These are phyloP conservation scores for Anthracocystis setariae DNA, from an alignment of 1,284 basidiomycete species.

Conservation along the genomic window DNA sequence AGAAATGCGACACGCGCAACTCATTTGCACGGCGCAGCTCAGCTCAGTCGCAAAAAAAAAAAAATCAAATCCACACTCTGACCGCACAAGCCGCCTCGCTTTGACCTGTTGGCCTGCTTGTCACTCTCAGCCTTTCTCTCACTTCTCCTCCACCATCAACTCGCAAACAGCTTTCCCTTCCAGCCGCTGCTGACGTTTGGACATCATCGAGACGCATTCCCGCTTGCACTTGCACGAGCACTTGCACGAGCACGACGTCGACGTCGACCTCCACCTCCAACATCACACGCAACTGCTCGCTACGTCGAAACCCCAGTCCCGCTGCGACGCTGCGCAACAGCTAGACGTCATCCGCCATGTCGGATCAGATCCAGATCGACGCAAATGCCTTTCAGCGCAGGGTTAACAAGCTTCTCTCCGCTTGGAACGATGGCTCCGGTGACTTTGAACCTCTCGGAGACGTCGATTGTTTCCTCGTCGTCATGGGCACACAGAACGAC, in stretches of 20 bases:
- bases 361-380: slow-evolving; percentile 59
- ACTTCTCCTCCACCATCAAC: slow-evolving; percentile 4
- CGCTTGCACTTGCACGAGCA: no score
- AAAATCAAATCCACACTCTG: background rate
- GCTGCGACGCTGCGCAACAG: slow-evolving; percentile 4
- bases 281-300: background rate
- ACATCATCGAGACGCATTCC: background rate
- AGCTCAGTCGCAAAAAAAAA: no score
- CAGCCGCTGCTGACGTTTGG: background rate
- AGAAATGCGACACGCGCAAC: slow-evolving; percentile 31
- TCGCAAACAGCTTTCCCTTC: slow-evolving; percentile 1
- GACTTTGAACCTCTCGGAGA: slow-evolving; percentile 34
- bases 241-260: no score
- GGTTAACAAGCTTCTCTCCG: slow-evolving; percentile 37
- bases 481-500: slow-evolving; percentile 53
- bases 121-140: slow-evolving; percentile 8
- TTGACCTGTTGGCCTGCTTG: background rate
- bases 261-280: no score
- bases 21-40: background rate
- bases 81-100: slow-evolving; percentile 14
- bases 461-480: slow-evolving; percentile 48
- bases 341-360: slow-evolving; percentile 29
- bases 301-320: background rate
- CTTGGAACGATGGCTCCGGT: slow-evolving; percentile 45
- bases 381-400: slow-evolving; percentile 48